phyloP scores from a whole-genome alignment of 169 alveolate species.

The Besnoitia besnoiti region DNA sequence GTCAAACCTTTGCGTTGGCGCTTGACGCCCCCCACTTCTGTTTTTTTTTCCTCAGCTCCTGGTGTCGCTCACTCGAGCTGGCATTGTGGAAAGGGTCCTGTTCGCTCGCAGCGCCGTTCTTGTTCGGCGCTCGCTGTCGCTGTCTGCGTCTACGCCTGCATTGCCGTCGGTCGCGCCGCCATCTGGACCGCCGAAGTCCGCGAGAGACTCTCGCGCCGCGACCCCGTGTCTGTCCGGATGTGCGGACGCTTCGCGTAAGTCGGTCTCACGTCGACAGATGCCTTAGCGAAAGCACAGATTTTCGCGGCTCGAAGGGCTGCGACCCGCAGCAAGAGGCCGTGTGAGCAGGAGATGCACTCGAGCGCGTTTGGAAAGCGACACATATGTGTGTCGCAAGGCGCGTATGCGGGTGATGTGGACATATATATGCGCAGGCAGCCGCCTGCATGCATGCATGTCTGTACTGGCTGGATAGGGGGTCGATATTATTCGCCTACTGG shows the following conservation, averaged over 20 bases:
- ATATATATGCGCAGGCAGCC: too few relatives aligned
- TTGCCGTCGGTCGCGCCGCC: neutral
- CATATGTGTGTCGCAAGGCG: too few relatives aligned
- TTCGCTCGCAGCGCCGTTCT: constrained; percentile 38
- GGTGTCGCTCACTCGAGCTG: neutral
- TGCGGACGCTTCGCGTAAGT: constrained; percentile 8
- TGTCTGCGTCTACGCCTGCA: neutral
- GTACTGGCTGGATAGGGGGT: too few relatives aligned
- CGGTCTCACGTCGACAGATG: neutral
- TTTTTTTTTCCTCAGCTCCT: neutral
- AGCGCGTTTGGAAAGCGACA: too few relatives aligned
- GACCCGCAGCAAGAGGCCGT: too few relatives aligned
- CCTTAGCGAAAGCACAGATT: neutral
- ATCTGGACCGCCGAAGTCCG: neutral
- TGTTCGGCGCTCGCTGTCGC: neutral
- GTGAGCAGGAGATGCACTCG: too few relatives aligned
- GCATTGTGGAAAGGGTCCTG: constrained; percentile 3
- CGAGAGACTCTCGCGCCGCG: neutral
- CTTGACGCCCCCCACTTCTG: too few relatives aligned
- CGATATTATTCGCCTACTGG: too few relatives aligned
- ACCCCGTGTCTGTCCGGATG: neutral
- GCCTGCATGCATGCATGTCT: too few relatives aligned
- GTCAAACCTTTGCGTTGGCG: too few relatives aligned
- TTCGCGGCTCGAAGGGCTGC: too few relatives aligned
- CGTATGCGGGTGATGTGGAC: too few relatives aligned